Base-by-base conservation (phyloP, 1,284 basidiomycete genomes). In the Inonotus hispidus region DNA sequence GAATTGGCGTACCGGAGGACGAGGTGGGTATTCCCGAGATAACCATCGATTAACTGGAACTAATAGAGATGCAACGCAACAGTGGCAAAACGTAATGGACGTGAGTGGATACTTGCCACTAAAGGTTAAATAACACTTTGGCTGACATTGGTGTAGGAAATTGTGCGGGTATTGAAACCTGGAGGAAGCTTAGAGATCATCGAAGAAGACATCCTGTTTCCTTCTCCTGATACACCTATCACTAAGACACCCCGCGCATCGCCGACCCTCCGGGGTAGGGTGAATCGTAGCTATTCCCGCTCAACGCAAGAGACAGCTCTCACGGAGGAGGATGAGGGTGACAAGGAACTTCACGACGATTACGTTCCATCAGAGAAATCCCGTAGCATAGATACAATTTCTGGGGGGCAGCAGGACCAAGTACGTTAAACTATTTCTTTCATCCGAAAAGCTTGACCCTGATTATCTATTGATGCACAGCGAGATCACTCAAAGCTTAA, bases 131-230 rank as follows among this genome's bases (percentile, higher is more conserved):
- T 76, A 21, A 27, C 37, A 74, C 82, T 61, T 38, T 38, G 6
- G 67, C 81, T 14, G 38, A n/a, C 39, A 38, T 53, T 23, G 16
- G 27, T 63, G 8, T 66, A 90, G 88, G 87, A 89, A 72, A 75
- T 85, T 50, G 74, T 77, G 29, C 82, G 88, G 25, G 78, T 90
- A 2, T 75, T 90, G 70, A 80, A 80, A 65, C 77, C 79, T 7
- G 78, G 82, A 21, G 87, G 79, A 43, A 71, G 82, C 29, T 68
- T 90, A n/a, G 88, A 90, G 87, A 75, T 88, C 6, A 78, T 88
- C 39, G 88, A 89, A 70, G 87, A 89, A 65, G 86, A 88, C 67
- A 75, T 85, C 14, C 77, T 88, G 49, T 90, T 90, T 67, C 88
- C 88, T 3, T 82, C 78, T 64, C 73, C 63, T 27, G 63, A 64